Evolutionary conservation across 768 basidiomycete species (phyloP), one percentile per base, ranked within the genome.

Genomic region (Kwoniella botswanensis): DNA sequence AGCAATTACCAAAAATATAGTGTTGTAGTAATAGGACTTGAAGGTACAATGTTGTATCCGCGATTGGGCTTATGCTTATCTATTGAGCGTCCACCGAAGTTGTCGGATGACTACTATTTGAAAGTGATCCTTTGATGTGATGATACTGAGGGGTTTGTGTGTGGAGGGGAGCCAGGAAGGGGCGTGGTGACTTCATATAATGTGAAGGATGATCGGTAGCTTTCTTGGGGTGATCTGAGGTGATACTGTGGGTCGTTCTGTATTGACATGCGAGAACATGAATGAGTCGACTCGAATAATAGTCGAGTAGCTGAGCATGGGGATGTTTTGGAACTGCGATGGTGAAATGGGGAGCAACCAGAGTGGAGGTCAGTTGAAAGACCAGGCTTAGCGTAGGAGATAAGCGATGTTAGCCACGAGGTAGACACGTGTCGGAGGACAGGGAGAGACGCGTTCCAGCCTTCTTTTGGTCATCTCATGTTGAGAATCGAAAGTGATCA

Each of bases 401-500:
- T 55, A 22, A 55, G 54, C 24, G 54, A 21, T 55, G 18, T 11
- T 3, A 3, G 12, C 54, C n/a, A 55, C 54, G 24, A 12, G 54
- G 0, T 18, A 6, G 10, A 2, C 54, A 55, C 54, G 54, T 55
- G 54, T 21, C 54, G 18, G 44, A 22, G 24, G 15, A 26, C 58
- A 35, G 42, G 22, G 42, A 3, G 13, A 56, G 65, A 68, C 67
- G 67, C 67, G 67, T 63, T 63, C 50, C n/a, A 44, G 41, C 41
- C 43, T 21, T 50, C 43, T 63, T 15, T 15, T 50, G 12, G 46
- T 24, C 61, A 22, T 50, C 43, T 63, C 62, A 63, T 63, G 62
- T 63, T 63, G 21, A 61, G 41, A 6, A 24, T 10, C 9, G 17
- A 18, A 57, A 42, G 21, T n/a, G 35, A 35, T 35, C 35, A 35